Evolutionary conservation across 73 alveolate genomes (phyloP), one percentile per base, ranked within the genome.

Genomic region (Tetrahymena thermophila): DNA sequence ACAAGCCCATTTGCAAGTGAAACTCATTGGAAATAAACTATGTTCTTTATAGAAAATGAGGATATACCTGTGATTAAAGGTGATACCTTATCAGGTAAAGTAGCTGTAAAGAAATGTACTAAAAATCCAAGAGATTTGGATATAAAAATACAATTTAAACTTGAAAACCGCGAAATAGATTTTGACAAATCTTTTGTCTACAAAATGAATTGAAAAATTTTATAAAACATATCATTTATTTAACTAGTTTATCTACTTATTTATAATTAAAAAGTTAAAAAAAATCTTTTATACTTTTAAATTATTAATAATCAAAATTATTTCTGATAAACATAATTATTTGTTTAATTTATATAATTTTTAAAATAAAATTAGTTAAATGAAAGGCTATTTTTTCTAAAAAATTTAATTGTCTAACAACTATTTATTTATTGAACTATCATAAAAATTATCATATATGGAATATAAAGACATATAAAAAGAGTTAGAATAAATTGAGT

Each of bases 11-110:
- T 94, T 95, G 97, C 96, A 57, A 94, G 93, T 34, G 94, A 96
- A 35, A 99, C 99, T 85, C 99, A 99, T 97, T 99, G 99, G 99
- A 98, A 98, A 94, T 98, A 99, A 96, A 96, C 98, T 35, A 97
- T 97, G 14, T 99, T 99, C 96, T 99, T 98, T 96, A 93, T 98
- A 38, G 98, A 99, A 94, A 71, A 71, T 71, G 98, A 96, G 84
- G 97, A 94, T 37, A 55, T 98, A 17, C 57, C 94, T 43, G 99
- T 99, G 14, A 83, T 96, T 58, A 96, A 93, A 35, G 99, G 99
- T 23, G 99, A 99, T 84, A 96, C 95, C 34, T 83, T 99, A 28
- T 94, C 96, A 85, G 99, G 99, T 44, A 96, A 98, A 40, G 98
- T 99, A 56, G 98, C 99, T 10, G 99, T 96, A n/a, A 98, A 97